phyloP scores from a whole-genome alignment of 1,284 basidiomycete species.

The Ganoderma meredithae region DNA sequence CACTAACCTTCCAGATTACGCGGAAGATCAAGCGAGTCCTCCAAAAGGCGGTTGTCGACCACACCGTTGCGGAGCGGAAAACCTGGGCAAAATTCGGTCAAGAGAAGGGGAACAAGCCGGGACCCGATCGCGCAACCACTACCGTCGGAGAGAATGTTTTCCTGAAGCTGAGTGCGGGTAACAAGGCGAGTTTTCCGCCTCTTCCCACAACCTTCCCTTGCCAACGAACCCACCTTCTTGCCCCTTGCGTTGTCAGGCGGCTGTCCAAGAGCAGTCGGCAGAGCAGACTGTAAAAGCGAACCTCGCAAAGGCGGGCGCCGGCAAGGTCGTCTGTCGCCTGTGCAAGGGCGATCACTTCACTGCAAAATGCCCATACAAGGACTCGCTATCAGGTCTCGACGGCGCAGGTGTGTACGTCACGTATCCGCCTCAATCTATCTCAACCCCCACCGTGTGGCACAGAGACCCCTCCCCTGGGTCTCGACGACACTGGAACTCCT shows the following conservation, averaged over 20 bases:
- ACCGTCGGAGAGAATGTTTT: conserved; percentile 93
- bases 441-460: conserved; percentile 21
- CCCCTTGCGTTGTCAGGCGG: conserved; percentile 42
- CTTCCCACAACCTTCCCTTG: not conserved
- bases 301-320: conserved; percentile 76
- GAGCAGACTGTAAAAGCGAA: conserved; percentile 78
- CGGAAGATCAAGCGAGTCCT: conserved; percentile 88
- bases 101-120: conserved; percentile 88
- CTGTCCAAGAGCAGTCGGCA: conserved; percentile 74
- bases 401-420: conserved; percentile 52
- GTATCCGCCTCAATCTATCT: conserved; percentile 20
- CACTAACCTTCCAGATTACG: conserved; percentile 67
- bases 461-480: conserved; percentile 59
- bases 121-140: conserved; percentile 94
- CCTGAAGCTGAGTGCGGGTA: conserved; percentile 87
- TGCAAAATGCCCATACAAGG: conserved; percentile 98
- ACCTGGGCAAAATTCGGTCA: conserved; percentile 95
- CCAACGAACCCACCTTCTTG: not conserved
- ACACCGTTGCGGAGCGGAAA: conserved; percentile 92
- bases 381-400: conserved; percentile 86
- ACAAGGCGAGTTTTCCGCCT: conserved; percentile 62
- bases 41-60: conserved; percentile 93
- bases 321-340: conserved; percentile 92
- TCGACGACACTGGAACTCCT: conserved; percentile 55
- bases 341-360: conserved; percentile 99